Conservation (phyloP, 805 yeast genomes). For the Torulaspora delbrueckii region DNA sequence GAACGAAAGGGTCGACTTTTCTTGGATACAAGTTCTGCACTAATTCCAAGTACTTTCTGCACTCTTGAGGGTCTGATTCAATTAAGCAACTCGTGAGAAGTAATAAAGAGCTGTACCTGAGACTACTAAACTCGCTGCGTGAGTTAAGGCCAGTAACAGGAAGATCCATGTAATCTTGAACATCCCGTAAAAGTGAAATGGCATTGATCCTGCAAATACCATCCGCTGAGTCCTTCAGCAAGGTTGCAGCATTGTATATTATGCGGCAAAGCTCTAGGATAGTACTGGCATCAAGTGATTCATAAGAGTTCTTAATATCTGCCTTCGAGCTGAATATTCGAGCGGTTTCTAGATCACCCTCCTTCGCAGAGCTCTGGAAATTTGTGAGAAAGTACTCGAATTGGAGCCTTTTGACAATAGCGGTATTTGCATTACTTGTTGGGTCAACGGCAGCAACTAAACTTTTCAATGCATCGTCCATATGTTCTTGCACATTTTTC, state of each 20-base stretch:
- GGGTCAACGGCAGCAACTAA: slow-evolving; percentile 19
- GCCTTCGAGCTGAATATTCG: slow-evolving; percentile 35
- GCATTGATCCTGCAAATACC: slow-evolving; percentile 2
- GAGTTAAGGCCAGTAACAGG: slow-evolving; percentile 11
- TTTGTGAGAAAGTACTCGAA: slow-evolving; percentile 33
- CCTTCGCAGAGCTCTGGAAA: slow-evolving; percentile 31
- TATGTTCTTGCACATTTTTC: slow-evolving; percentile 28
- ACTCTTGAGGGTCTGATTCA: slow-evolving; percentile 11
- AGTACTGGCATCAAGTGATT: slow-evolving; percentile 10
- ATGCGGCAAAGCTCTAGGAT: slow-evolving; percentile 34
- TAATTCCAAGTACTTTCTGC: slow-evolving; percentile 18
- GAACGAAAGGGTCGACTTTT: slow-evolving; percentile 32
- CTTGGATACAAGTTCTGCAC: slow-evolving; percentile 29
- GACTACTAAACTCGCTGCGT: slow-evolving; percentile 16
- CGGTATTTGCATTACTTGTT: slow-evolving; percentile 6
- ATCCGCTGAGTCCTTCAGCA: slow-evolving; percentile 12
- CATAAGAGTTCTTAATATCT: slow-evolving; percentile 14
- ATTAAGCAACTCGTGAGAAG: slow-evolving; percentile 31
- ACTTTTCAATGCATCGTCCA: slow-evolving; percentile 25
- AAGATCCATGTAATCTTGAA: slow-evolving; percentile 12
- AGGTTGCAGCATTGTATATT: slow-evolving; percentile 34
- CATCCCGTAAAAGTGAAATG: slow-evolving; percentile 18
- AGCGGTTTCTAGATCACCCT: slow-evolving; percentile 37
- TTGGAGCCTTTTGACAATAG: slow-evolving; percentile 17
- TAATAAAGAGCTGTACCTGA: slow-evolving; percentile 25